Evolutionary conservation across 2,329 filamentous ascomycete genomes (phyloP).

Genomic region (Penicillium italicum): DNA sequence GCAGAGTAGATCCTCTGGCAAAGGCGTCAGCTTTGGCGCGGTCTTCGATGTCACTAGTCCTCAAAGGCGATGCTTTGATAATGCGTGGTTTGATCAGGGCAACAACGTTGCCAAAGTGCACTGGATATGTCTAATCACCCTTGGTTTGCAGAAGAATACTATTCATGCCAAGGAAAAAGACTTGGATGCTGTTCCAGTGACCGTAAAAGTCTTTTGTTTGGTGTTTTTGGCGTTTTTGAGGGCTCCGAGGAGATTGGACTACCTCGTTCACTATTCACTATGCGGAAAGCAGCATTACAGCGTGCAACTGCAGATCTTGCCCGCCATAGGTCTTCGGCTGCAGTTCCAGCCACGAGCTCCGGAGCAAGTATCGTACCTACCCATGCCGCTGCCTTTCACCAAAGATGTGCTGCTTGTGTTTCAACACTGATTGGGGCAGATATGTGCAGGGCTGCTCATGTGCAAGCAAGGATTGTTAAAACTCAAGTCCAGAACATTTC

Average conservation of each 20-base stretch:
- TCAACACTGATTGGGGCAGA: neutral
- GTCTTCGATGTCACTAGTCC: conserved; percentile 12
- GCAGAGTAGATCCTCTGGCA: conserved; percentile 10
- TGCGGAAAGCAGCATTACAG: conserved; percentile 4
- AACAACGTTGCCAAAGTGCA: neutral
- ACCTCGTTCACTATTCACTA: neutral
- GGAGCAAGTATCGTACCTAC: conserved; percentile 5
- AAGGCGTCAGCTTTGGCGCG: conserved; percentile 14
- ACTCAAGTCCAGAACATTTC: conserved; percentile 20
- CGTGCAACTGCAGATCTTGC: neutral
- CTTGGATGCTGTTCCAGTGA: conserved; percentile 1
- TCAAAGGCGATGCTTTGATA: conserved; percentile 7
- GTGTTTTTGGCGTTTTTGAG: neutral
- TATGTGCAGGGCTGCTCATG: conserved; percentile 15
- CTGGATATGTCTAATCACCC: conserved; percentile 9
- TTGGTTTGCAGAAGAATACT: conserved; percentile 6
- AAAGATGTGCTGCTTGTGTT: neutral
- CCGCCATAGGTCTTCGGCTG: neutral
- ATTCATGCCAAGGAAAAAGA: conserved; percentile 4
- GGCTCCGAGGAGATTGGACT: neutral
- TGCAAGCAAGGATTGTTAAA: conserved; percentile 17
- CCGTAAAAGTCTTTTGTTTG: neutral
- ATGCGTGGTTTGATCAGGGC: conserved; percentile 9
- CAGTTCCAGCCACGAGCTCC: conserved; percentile 1
- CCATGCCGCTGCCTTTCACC: neutral